Percentiles rank a stretch among this genome's conserved stretches.
phyloP scores from a whole-genome alignment of 148 eudicot species.

The Euryodendron excelsum region DNA sequence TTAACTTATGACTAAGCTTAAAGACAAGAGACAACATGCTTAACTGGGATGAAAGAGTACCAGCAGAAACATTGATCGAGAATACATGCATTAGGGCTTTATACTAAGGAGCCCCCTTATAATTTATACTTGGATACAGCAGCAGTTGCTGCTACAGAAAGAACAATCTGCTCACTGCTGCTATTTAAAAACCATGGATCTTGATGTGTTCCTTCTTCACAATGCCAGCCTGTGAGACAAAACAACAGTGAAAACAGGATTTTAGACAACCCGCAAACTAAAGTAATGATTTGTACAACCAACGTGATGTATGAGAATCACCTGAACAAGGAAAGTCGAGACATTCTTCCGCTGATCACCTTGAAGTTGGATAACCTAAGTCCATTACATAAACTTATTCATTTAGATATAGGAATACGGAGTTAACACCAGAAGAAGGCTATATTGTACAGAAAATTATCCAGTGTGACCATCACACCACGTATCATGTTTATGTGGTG shows the following conservation, averaged over 20 bases:
- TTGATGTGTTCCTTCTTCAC: constrained; percentile 36
- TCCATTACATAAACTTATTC: neutral
- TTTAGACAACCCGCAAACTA: too few species aligned
- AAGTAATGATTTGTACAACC: neutral
- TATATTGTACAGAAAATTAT: neutral
- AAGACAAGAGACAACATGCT: too few species aligned
- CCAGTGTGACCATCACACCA: too few species aligned
- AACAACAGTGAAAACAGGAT: neutral
- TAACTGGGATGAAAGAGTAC: too few species aligned
- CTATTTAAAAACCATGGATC: constrained; percentile 30
- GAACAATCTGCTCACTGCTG: neutral
- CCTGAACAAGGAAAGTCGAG: constrained; percentile 34
- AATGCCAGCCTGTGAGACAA: constrained; percentile 28
- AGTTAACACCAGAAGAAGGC: neutral
- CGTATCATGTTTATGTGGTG: too few species aligned
- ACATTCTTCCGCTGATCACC: constrained; percentile 39
- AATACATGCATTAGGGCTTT: neutral
- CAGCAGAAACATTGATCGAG: neutral
- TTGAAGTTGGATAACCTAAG: constrained; percentile 36
- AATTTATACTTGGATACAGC: neutral
- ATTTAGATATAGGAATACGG: neutral
- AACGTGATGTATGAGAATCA: neutral
- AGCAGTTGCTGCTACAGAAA: constrained; percentile 6
- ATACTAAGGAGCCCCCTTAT: neutral
- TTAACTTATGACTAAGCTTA: neutral